phyloP scores from a whole-genome alignment of 2,329 filamentous ascomycete species.

The Alternaria brassicae region DNA sequence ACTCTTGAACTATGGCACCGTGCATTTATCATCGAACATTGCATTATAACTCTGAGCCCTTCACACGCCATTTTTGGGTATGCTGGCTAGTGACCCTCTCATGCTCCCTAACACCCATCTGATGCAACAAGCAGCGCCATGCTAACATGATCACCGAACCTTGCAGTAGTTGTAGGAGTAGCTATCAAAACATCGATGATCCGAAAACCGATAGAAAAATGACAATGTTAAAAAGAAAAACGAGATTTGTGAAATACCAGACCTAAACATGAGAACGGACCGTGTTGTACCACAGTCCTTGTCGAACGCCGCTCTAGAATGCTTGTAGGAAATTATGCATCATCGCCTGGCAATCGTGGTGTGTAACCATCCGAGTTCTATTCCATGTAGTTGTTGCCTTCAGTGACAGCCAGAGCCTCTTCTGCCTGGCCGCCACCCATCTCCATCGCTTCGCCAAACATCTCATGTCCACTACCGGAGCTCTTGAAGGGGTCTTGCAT shows the following conservation, averaged over 20 bases:
- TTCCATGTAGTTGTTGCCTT: slow-evolving; percentile 44
- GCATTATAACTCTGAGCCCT: slow-evolving; percentile 16
- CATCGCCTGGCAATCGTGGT: neutral
- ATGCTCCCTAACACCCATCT: slow-evolving; percentile 20
- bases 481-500: slow-evolving; percentile 49
- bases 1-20: slow-evolving; percentile 5
- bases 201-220: slow-evolving; percentile 7
- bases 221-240: slow-evolving; percentile 18
- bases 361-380: slow-evolving; percentile 24
- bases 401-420: slow-evolving; percentile 48
- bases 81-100: slow-evolving; percentile 15
- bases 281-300: slow-evolving; percentile 10
- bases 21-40: slow-evolving; percentile 17
- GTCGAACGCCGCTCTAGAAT: slow-evolving; percentile 25
- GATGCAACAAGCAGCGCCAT: slow-evolving; percentile 17
- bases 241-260: slow-evolving; percentile 3
- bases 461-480: slow-evolving; percentile 46
- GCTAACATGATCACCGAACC: neutral
- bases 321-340: slow-evolving; percentile 14
- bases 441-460: slow-evolving; percentile 48
- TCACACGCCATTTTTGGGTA: slow-evolving; percentile 30
- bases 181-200: neutral
- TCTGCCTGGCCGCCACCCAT: slow-evolving; percentile 47
- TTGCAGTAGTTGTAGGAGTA: slow-evolving; percentile 1
- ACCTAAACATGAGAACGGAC: neutral